Evolutionary conservation across 768 basidiomycete species (phyloP).

Genomic region (Saitozyma podzolica): DNA sequence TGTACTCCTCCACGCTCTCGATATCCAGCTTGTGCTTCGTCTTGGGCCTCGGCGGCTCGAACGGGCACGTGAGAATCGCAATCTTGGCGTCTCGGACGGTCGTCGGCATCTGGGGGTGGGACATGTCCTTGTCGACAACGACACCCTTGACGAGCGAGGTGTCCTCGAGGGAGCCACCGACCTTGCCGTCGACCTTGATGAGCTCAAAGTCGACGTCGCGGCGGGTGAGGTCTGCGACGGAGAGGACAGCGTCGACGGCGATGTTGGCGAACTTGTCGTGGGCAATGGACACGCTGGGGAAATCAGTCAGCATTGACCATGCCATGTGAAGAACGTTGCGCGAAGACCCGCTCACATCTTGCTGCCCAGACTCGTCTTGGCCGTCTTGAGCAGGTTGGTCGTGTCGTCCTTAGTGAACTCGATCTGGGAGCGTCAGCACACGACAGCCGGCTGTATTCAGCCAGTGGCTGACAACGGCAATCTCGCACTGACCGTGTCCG

Average conservation of each 20-base stretch:
- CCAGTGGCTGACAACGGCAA: neutral
- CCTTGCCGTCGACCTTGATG: slow-evolving; percentile 99
- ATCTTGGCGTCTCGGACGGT: slow-evolving; percentile 82
- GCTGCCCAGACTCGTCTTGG: slow-evolving; percentile 93
- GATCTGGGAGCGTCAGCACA: slow-evolving; percentile 55
- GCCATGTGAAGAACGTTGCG: neutral
- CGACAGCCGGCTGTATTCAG: neutral
- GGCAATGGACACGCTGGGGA: slow-evolving; percentile 87
- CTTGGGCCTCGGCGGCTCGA: slow-evolving; percentile 97
- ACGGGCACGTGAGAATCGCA: slow-evolving; percentile 97
- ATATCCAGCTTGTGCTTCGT: slow-evolving; percentile 99
- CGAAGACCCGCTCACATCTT: slow-evolving; percentile 72
- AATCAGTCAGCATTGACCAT: slow-evolving; percentile 8
- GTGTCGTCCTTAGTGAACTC: slow-evolving; percentile 80
- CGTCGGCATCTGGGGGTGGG: slow-evolving; percentile 96
- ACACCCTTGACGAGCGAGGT: slow-evolving; percentile 94
- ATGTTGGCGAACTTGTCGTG: slow-evolving; percentile 94
- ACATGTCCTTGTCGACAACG: slow-evolving; percentile 99
- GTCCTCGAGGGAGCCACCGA: slow-evolving; percentile 94
- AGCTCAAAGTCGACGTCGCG: slow-evolving; percentile 95
- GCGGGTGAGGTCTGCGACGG: slow-evolving; percentile 91
- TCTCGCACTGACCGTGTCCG: slow-evolving; percentile 61
- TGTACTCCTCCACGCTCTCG: slow-evolving; percentile 93
- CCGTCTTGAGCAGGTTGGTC: slow-evolving; percentile 84
- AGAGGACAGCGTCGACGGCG: slow-evolving; percentile 92